These are phyloP conservation scores for Suillus fuscotomentosus DNA, from an alignment of 768 basidiomycete species.

Conservation along the genomic window DNA sequence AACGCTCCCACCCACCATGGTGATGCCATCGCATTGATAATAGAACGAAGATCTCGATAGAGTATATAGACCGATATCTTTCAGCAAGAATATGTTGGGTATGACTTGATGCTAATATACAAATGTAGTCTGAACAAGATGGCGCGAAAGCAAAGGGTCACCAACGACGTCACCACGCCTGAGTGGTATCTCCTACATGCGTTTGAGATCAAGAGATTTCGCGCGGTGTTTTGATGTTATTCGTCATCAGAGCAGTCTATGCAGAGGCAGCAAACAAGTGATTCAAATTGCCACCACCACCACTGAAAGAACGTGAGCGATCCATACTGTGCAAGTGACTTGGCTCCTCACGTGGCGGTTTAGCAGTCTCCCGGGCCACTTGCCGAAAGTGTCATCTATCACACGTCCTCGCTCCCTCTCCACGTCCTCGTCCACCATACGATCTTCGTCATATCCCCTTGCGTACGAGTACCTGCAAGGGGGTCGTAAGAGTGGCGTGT, in stretches of 20 bases:
- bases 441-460: constrained; percentile 23
- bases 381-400: constrained; percentile 57
- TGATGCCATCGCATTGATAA: constrained; percentile 50
- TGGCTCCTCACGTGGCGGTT: constrained; percentile 60
- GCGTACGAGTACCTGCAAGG: constrained; percentile 19
- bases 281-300: constrained; percentile 82
- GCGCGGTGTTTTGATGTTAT: constrained; percentile 9
- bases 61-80: not conserved
- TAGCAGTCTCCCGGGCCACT: constrained; percentile 66
- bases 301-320: constrained; percentile 47
- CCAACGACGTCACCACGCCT: not conserved
- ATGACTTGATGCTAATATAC: not conserved
- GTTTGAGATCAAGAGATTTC: not conserved
- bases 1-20: constrained; percentile 93
- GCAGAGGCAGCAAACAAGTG: constrained; percentile 62
- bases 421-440: constrained; percentile 23
- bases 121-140: constrained; percentile 10
- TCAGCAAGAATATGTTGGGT: constrained; percentile 6
- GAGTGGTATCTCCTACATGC: not conserved
- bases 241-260: constrained; percentile 51
- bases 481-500: constrained; percentile 36
- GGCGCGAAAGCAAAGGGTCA: constrained; percentile 14
- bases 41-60: constrained; percentile 3
- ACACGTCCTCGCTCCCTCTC: constrained; percentile 40
- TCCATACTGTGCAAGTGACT: not conserved